Evolutionary conservation across 352 stramenopile species (phyloP).

Genomic region (Globisporangium uncinulatum): DNA sequence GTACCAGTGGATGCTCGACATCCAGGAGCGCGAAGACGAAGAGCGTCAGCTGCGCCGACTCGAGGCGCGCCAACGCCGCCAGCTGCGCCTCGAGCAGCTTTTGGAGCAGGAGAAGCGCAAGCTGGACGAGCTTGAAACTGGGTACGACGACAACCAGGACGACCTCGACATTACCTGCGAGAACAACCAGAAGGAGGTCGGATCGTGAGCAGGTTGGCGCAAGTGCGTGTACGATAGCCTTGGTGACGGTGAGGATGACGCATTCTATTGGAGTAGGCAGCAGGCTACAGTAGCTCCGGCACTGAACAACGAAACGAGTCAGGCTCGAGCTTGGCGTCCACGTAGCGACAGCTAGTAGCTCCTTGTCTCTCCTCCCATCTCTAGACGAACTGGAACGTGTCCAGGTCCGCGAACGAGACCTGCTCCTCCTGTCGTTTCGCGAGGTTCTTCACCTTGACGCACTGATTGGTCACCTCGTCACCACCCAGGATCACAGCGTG

Average conservation of each 20-base stretch:
- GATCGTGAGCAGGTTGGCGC: not conserved
- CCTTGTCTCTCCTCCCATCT: not conserved
- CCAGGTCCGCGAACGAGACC: constrained; percentile 29
- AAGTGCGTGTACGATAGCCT: not conserved
- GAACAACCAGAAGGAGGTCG: not conserved
- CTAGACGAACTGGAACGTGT: constrained; percentile 23
- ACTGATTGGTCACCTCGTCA: constrained; percentile 52
- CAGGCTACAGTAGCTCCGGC: no score
- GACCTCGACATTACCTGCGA: not conserved
- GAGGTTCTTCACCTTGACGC: constrained; percentile 80
- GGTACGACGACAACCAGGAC: constrained; percentile 6
- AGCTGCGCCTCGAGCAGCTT: constrained; percentile 61
- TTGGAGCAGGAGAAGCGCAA: constrained; percentile 67
- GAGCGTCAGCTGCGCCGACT: constrained; percentile 52
- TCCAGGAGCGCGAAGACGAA: constrained; percentile 63
- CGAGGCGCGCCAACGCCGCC: constrained; percentile 52
- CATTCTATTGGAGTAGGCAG: not conserved
- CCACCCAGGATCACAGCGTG: constrained; percentile 72
- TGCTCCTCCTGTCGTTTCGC: constrained; percentile 42
- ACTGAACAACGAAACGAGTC: no score
- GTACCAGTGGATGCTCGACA: constrained; percentile 80
- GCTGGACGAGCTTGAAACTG: constrained; percentile 51
- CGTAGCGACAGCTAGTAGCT: no score
- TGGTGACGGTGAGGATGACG: not conserved
- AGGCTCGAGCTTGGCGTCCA: no score